phyloP scores from a whole-genome alignment of 2,329 filamentous ascomycete genomes.

The Aspergillus niger region DNA sequence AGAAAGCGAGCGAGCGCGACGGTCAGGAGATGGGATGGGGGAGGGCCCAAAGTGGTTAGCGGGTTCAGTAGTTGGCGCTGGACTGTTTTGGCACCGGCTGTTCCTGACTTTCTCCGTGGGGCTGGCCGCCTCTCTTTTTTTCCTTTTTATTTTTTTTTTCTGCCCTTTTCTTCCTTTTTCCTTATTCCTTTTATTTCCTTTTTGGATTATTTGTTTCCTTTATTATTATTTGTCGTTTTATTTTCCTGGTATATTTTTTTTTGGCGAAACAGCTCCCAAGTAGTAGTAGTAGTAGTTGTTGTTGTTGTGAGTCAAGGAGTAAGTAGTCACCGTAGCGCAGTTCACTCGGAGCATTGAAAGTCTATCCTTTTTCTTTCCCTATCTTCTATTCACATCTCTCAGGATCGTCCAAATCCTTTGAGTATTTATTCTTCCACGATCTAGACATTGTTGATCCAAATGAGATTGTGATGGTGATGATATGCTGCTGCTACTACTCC shows the following conservation, averaged over 20 bases:
- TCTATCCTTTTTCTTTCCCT: no score
- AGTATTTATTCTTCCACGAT: background rate
- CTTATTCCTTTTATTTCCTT: background rate
- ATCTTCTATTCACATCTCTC: background rate
- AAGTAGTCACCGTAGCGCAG: no score
- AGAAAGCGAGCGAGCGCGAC: conserved; percentile 5
- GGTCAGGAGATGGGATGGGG: conserved; percentile 23
- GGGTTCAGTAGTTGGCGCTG: conserved; percentile 10
- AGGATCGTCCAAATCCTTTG: background rate
- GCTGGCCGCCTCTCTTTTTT: conserved; percentile 12
- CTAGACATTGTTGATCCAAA: background rate
- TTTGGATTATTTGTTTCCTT: background rate
- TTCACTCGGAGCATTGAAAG: no score
- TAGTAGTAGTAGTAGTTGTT: no score
- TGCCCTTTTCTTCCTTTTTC: conserved; percentile 1
- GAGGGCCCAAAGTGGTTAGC: conserved; percentile 15
- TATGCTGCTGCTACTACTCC: background rate
- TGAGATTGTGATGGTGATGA: background rate
- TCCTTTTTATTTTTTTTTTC: conserved; percentile 5
- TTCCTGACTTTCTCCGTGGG: conserved; percentile 22
- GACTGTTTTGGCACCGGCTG: conserved; percentile 18
- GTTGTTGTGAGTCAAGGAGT: no score
- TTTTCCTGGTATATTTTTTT: background rate
- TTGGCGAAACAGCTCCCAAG: background rate
- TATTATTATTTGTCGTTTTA: background rate